Conservation (phyloP, 352 stramenopile genomes). For the Pythium guiyangense region DNA sequence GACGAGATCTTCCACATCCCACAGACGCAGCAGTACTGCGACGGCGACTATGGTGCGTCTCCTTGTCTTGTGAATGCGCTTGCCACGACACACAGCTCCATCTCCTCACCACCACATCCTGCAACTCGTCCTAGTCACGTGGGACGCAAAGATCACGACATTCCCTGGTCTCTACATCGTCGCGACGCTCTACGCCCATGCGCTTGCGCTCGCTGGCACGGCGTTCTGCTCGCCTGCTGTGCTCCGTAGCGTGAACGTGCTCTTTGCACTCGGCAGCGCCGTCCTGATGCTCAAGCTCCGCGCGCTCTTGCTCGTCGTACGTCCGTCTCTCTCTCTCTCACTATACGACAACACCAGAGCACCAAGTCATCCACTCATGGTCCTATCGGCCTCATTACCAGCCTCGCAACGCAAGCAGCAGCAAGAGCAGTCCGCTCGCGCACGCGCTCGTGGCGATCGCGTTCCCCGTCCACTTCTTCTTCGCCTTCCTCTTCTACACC, state of each 20-base stretch:
- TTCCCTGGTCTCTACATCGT: constrained; percentile 87
- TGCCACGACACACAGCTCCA: not conserved
- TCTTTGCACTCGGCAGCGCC: constrained; percentile 65
- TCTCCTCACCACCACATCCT: not conserved
- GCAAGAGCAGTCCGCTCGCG: constrained; percentile 42
- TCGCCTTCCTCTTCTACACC: constrained; percentile 89
- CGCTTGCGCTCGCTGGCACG: constrained; percentile 8
- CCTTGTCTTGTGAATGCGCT: not conserved
- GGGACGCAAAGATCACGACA: constrained; percentile 92
- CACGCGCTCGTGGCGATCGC: constrained; percentile 66
- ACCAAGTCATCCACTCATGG: too few relatives aligned
- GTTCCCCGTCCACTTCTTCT: constrained; percentile 88
- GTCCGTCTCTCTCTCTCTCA: too few relatives aligned
- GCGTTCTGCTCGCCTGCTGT: constrained; percentile 52
- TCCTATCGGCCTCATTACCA: too few relatives aligned
- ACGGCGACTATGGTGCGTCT: constrained; percentile 50
- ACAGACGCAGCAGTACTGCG: constrained; percentile 81
- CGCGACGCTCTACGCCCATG: constrained; percentile 37
- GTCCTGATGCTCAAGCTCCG: constrained; percentile 50
- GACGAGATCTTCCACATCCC: constrained; percentile 85
- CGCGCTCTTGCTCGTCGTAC: constrained; percentile 23
- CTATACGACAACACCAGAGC: too few relatives aligned
- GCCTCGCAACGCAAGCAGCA: constrained; percentile 27
- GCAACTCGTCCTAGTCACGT: constrained; percentile 40
- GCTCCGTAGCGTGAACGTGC: constrained; percentile 74